Evolutionary conservation across 23 red algal species (phyloP).

Genomic region (Chondrus crispus): DNA sequence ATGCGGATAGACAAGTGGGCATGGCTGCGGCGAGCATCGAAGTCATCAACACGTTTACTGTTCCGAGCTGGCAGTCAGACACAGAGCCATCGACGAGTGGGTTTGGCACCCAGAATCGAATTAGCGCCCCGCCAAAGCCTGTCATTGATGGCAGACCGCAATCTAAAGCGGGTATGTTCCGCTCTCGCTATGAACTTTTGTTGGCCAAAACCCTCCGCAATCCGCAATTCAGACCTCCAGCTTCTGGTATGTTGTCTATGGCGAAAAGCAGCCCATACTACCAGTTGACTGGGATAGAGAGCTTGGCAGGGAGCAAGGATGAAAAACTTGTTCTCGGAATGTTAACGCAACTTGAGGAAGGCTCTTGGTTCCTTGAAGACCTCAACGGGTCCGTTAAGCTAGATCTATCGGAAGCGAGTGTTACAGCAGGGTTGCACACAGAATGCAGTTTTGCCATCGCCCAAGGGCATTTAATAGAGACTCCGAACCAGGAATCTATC

Average conservation of each 20-base stretch:
- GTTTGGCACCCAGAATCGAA: not conserved
- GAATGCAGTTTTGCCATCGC: constrained; percentile 74
- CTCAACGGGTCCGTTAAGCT: constrained; percentile 48
- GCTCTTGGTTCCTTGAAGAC: constrained; percentile 68
- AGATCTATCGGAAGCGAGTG: constrained; percentile 33
- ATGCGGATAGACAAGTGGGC: not conserved
- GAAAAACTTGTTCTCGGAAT: constrained; percentile 69
- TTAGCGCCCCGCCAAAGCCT: not conserved
- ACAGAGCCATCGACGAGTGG: not conserved
- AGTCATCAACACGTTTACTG: constrained; percentile 37
- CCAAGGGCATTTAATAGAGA: constrained; percentile 37
- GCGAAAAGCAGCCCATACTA: constrained; percentile 35
- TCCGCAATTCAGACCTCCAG: constrained; percentile 47
- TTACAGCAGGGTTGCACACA: constrained; percentile 69
- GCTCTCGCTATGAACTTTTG: constrained; percentile 49
- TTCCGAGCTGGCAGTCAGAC: constrained; percentile 51
- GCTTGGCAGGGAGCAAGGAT: constrained; percentile 23
- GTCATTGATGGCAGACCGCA: constrained; percentile 17
- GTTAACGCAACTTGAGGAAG: constrained; percentile 76
- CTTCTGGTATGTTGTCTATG: not conserved
- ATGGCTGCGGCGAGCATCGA: constrained; percentile 27
- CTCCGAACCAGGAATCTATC: constrained; percentile 15
- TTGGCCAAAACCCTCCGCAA: constrained; percentile 64
- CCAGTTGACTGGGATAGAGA: constrained; percentile 72
- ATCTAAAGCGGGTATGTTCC: constrained; percentile 50